These are phyloP conservation scores for Platanthera zijinensis DNA, from an alignment of 106 monocot genomes.

Conservation along the genomic window DNA sequence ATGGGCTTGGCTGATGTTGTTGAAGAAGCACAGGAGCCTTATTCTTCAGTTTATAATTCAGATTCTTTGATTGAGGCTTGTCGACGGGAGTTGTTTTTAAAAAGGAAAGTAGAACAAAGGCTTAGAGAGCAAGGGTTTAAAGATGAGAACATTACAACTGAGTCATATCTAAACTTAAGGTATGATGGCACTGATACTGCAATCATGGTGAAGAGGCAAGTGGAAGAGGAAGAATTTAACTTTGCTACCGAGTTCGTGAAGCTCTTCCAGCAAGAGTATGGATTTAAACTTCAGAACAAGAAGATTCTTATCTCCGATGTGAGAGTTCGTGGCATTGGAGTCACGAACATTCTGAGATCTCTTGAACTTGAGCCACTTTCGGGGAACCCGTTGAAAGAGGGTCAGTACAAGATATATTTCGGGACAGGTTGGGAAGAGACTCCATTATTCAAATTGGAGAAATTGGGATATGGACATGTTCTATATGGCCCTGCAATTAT, in stretches of 20 bases:
- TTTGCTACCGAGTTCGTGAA: slow-evolving; percentile 59
- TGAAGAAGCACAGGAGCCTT: slow-evolving; percentile 88
- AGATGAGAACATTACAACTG: slow-evolving; percentile 57
- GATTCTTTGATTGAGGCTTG: slow-evolving; percentile 48
- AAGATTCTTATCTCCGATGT: slow-evolving; percentile 82
- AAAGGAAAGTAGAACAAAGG: slow-evolving; percentile 49
- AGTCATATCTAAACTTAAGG: slow-evolving; percentile 81
- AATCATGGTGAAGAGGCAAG: slow-evolving; percentile 84
- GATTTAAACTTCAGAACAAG: slow-evolving; percentile 75
- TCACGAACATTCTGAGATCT: slow-evolving; percentile 78
- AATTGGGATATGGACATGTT: slow-evolving; percentile 55
- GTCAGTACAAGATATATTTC: slow-evolving; percentile 67
- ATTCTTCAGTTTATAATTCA: slow-evolving; percentile 43
- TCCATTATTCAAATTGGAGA: slow-evolving; percentile 68
- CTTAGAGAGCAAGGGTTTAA: slow-evolving; percentile 69
- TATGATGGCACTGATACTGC: slow-evolving; percentile 96
- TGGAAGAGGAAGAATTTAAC: slow-evolving; percentile 36
- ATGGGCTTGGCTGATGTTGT: slow-evolving; percentile 97
- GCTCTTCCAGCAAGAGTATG: slow-evolving; percentile 84
- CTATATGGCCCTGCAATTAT: slow-evolving; percentile 71
- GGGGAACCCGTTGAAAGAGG: slow-evolving; percentile 30
- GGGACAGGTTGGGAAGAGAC: slow-evolving; percentile 68
- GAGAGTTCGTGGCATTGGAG: slow-evolving; percentile 78
- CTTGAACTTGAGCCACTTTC: slow-evolving; percentile 25
- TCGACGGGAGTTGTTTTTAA: slow-evolving; percentile 47